These are phyloP conservation scores for Suhomyces coccinellae DNA, from an alignment of 1,139 yeast genomes.

Conservation along the genomic window DNA sequence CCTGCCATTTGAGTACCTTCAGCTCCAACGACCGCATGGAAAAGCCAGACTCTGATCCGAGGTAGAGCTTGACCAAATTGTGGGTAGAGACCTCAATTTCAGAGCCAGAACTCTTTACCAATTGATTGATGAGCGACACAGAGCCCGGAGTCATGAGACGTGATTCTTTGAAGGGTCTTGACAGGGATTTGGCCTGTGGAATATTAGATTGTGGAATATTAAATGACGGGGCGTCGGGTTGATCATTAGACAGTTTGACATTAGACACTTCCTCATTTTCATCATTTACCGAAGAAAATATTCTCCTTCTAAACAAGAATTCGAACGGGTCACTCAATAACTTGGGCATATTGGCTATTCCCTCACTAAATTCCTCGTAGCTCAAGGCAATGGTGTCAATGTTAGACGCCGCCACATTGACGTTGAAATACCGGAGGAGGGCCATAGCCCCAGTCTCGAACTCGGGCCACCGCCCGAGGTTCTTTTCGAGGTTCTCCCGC, in stretches of 20 bases:
- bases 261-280: no score
- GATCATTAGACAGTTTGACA: no score
- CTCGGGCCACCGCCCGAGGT: slow-evolving; percentile 30
- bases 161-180: slow-evolving; percentile 28
- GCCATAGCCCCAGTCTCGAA: slow-evolving; percentile 35
- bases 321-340: slow-evolving; percentile 37
- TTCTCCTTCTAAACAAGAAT: slow-evolving; percentile 37
- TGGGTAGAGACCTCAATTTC: slow-evolving; percentile 28
- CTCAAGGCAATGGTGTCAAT: slow-evolving; percentile 24
- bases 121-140: slow-evolving; percentile 42
- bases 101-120: slow-evolving; percentile 24
- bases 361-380: slow-evolving; percentile 34
- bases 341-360: slow-evolving; percentile 32
- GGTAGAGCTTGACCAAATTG: slow-evolving; percentile 62
- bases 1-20: slow-evolving; percentile 86
- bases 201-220: slow-evolving; percentile 1
- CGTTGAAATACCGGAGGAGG: slow-evolving; percentile 49
- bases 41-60: slow-evolving; percentile 77
- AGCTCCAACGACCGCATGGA: slow-evolving; percentile 85
- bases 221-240: slow-evolving; percentile 1
- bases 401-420: slow-evolving; percentile 25
- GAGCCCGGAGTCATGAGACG: slow-evolving; percentile 42
- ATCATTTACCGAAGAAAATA: slow-evolving; percentile 12
- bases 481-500: slow-evolving; percentile 16
- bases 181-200: background rate